A percentile compares a stretch with the other conserved stretches of the same genome.
phyloP scores from a whole-genome alignment of 441 rosid genomes.

The Theobroma grandiflorum region DNA sequence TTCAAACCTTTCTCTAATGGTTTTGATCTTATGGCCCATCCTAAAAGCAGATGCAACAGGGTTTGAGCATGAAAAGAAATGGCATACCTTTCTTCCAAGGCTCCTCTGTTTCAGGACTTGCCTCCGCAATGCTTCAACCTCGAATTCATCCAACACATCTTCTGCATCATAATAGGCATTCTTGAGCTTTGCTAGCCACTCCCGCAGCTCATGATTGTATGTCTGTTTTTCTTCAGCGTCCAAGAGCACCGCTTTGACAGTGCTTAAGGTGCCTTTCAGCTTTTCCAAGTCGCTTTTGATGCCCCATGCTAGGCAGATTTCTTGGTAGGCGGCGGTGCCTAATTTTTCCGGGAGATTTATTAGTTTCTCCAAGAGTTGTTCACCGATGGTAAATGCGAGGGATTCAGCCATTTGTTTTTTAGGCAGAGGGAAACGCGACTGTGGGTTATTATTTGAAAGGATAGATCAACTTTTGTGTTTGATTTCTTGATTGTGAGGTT shows the following conservation, averaged over 20 bases:
- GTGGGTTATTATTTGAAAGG: background rate
- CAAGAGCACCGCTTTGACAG: conserved; percentile 13
- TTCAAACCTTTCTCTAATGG: background rate
- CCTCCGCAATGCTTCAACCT: conserved; percentile 5
- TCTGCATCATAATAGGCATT: conserved; percentile 29
- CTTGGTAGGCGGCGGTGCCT: background rate
- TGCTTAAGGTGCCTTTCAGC: background rate
- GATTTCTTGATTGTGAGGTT: background rate
- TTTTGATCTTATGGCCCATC: background rate
- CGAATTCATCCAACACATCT: conserved; percentile 24
- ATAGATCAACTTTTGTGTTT: background rate
- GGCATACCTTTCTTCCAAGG: background rate
- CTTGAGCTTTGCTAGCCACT: conserved; percentile 29
- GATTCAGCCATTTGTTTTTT: background rate
- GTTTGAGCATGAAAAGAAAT: conserved; percentile 8
- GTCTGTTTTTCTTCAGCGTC: conserved; percentile 37
- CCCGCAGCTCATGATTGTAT: background rate
- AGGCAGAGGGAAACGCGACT: background rate
- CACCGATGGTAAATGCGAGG: background rate
- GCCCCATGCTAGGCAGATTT: background rate
- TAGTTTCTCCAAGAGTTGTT: background rate
- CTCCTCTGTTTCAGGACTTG: background rate
- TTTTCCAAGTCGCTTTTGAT: background rate
- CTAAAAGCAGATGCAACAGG: background rate
- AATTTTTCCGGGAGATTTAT: background rate